Evolutionary conservation across 371 early-diverging fungal species (phyloP), one percentile per base, ranked within the genome.

Genomic region (Lichtheimia hyalospora): DNA sequence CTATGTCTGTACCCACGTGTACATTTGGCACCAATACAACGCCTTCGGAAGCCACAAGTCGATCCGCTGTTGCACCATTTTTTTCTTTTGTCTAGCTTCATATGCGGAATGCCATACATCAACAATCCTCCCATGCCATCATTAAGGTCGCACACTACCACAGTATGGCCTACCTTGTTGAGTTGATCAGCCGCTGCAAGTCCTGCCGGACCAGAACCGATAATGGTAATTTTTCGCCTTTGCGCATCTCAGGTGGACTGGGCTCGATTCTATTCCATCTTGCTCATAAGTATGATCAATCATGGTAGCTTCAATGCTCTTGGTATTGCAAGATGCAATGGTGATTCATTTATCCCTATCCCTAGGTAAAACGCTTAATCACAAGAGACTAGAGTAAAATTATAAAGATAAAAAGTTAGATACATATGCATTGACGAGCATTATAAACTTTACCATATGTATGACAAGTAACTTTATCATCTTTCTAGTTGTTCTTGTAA

Each of bases 81-180:
- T 34, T 79, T 85, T 96, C n/a, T 25, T 25, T 25, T 97, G 79
- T 98, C 97, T 23, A 98, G 89, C 85, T 98, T 98, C 97, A 98
- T 98, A 82, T 98, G 96, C 56, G 98, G 59, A 98, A 96, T n/a
- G 63, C 98, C 98, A 73, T 98, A 98, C 89, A 94, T 94, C 64
- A 98, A 81, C 52, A 98, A 77, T 50, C 98, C 98, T 67, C 98
- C 98, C 63, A 91, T 84, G 58, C 94, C 89, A 65, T 97, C 96
- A 57, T 95, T 94, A 58, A 96, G 89, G 70, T 98, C 97, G 67
- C 94, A 97, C 52, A 98, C 95, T 12, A 93, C 94, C 23, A 96
- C 96, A 5, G 58, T 49, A 75, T 98, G 96, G 15, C 98, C 97
- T 39, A 94, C 95, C 75, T 90, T 90, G 83, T 98, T 96, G 57